Conservation (phyloP, 768 basidiomycete species). For the Naganishia vishniacii region DNA sequence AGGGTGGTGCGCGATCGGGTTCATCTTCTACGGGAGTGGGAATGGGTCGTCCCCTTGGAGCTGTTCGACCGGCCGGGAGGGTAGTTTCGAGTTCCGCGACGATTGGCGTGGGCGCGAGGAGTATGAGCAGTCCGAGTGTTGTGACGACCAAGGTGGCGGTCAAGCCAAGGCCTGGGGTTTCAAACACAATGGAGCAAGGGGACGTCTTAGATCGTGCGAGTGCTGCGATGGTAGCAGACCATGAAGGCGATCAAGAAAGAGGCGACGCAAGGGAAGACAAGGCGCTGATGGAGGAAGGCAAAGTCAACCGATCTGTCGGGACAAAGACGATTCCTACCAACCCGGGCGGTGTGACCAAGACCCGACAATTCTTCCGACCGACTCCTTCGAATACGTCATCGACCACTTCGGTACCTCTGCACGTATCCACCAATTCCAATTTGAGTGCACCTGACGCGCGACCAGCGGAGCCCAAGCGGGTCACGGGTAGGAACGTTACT, state of each 20-base stretch:
- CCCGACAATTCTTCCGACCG: slow-evolving; percentile 15
- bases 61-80: slow-evolving; percentile 8
- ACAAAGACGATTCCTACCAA: slow-evolving; percentile 6
- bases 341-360: slow-evolving; percentile 5
- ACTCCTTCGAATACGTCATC: neutral
- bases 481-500: neutral
- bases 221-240: too few species aligned
- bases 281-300: neutral
- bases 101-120: slow-evolving; percentile 1
- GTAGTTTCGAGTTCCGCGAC: slow-evolving; percentile 15
- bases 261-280: too few species aligned
- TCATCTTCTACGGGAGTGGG: neutral
- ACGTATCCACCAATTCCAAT: slow-evolving; percentile 6
- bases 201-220: neutral
- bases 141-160: neutral
- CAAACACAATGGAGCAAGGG: neutral
- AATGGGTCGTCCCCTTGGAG: slow-evolving; percentile 3
- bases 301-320: neutral
- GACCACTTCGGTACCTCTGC: neutral
- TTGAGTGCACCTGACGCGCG: neutral
- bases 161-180: slow-evolving; percentile 2
- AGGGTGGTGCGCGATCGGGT: slow-evolving; percentile 8
- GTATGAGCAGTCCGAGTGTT: neutral
- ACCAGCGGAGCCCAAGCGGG: neutral
- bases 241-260: too few species aligned